A percentile compares a stretch with the other conserved stretches of the same genome.
phyloP scores from a whole-genome alignment of 139 green algal genomes.

The Ostreobium quekettii region DNA sequence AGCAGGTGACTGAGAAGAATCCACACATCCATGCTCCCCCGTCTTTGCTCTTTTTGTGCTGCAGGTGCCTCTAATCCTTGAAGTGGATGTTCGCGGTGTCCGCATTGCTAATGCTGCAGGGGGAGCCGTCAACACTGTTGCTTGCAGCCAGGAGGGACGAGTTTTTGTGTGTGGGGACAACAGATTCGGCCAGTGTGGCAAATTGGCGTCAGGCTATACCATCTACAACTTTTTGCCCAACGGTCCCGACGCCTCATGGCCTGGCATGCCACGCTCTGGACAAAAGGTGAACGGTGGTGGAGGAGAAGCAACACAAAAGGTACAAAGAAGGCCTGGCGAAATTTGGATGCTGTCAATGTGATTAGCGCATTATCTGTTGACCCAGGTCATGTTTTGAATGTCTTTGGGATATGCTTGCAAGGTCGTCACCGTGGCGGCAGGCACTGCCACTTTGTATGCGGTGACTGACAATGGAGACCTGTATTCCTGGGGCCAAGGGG shows the following conservation, averaged over 20 bases:
- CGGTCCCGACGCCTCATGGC: not conserved
- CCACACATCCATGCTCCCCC: not conserved
- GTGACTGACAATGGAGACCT: not conserved
- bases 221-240: not conserved
- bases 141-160: not conserved
- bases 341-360: not conserved
- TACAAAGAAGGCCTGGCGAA: not conserved
- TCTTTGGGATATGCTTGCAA: not conserved
- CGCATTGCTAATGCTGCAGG: not conserved
- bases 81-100: not conserved
- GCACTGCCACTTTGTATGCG: not conserved
- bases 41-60: not conserved
- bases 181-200: not conserved
- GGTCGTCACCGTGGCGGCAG: not conserved
- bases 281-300: not conserved
- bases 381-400: not conserved
- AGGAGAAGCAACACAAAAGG: not conserved
- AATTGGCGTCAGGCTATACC: not conserved
- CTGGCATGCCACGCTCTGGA: not conserved
- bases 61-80: not conserved
- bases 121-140: not conserved
- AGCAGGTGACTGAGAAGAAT: not conserved
- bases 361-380: not conserved
- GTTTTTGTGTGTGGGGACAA: not conserved
- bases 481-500: not conserved